Base-by-base conservation (phyloP, 2,329 filamentous ascomycete species). In the Aspergillus floridensis region DNA sequence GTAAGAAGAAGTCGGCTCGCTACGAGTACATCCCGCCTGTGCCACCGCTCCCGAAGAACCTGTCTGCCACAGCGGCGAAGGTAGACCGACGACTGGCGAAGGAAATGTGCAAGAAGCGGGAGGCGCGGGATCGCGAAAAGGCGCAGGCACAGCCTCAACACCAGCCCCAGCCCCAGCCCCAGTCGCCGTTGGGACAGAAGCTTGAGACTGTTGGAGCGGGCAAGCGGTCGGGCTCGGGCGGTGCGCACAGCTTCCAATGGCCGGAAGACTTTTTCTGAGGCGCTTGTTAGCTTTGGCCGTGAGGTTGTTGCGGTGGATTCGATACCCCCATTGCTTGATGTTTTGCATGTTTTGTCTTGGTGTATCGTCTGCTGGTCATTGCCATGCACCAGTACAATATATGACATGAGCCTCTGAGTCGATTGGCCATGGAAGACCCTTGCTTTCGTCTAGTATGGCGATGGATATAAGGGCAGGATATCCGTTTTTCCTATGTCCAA, bases 261-360 rank as follows among this genome's bases (percentile, higher is more conserved):
- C 76, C 76, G 5, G 76, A 77, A 8, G 77, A 78, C 60, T 71
- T 77, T 8, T 79, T 80, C 59, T 80, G 62, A 74, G 6, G 41
- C 14, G 31, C 19, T 50, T 44, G 31, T 19, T 8, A 29, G 50
- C 14, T 5, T 22, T 24, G 26, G 10, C 49, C 12, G 5, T 35
- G 32, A 35, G 5, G 38, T 7, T 14, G 35, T 16, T 16, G 14
- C 38, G 38, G 5, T 44, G 38, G 32, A 8, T 3, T 16, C 19
- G 4, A n/a, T 44, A 19, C 38, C 14, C 16, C 14, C 14, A 14
- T 5, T 10, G 35, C 14, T 14, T 41, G 35, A 22, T 29, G 14
- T 44, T 7, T 16, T 12, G 16, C 6, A 14, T 44, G 38, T 16
- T 44, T 16, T 44, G 38, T 44, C 24, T 53, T 26, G 5, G 31